These are phyloP conservation scores for Aspergillus neotritici DNA, from an alignment of 2,329 filamentous ascomycete genomes.

Conservation along the genomic window DNA sequence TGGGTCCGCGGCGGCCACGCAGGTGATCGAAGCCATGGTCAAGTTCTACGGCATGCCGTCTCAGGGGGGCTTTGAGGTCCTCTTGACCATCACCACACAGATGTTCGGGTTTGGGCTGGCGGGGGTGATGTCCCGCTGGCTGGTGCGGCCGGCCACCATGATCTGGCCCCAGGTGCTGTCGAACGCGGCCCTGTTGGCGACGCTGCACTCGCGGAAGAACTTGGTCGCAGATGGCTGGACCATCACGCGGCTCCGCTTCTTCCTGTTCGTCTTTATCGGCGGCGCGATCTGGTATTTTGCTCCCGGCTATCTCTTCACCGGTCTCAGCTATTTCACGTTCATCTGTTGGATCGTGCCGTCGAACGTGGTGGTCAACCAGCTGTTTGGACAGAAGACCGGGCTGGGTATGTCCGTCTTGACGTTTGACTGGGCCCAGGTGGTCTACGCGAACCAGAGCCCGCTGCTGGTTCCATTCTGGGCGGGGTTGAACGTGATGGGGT, in stretches of 20 bases:
- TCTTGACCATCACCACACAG: conserved; percentile 57
- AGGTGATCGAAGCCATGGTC: conserved; percentile 34
- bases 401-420: conserved; percentile 64
- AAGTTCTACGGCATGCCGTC: conserved; percentile 54
- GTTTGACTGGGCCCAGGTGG: conserved; percentile 69
- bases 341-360: conserved; percentile 65
- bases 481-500: conserved; percentile 40
- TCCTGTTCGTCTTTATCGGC: conserved; percentile 29
- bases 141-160: conserved; percentile 57
- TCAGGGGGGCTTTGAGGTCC: conserved; percentile 55
- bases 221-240: conserved; percentile 38
- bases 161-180: conserved; percentile 57
- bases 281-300: conserved; percentile 35
- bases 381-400: conserved; percentile 65
- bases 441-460: conserved; percentile 62
- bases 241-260: conserved; percentile 35
- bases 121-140: conserved; percentile 54
- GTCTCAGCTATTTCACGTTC: conserved; percentile 64
- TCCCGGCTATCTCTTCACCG: conserved; percentile 63
- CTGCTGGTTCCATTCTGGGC: conserved; percentile 58
- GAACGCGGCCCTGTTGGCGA: conserved; percentile 44
- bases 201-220: conserved; percentile 31
- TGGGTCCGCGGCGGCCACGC: conserved; percentile 38
- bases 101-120: conserved; percentile 61
- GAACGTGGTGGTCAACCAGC: conserved; percentile 63